Conservation (phyloP, 2,329 filamentous ascomycete species). For the Epichloe amarillans region DNA sequence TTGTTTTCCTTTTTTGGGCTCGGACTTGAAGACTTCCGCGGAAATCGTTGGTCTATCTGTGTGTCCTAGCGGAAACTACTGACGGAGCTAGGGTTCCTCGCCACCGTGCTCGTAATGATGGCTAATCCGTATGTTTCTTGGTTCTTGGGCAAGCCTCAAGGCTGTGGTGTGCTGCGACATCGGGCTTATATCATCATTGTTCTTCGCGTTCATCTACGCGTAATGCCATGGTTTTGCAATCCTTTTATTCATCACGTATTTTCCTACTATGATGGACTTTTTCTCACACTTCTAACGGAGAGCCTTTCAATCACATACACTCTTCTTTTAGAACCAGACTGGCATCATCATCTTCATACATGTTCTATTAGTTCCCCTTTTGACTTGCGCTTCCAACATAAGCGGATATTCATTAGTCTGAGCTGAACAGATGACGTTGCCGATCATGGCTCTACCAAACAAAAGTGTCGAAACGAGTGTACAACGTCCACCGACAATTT, state of each 20-base stretch:
- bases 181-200: neutral
- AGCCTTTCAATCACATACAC: too few relatives aligned
- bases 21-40: constrained; percentile 3
- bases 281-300: too few relatives aligned
- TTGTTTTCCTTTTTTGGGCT: neutral
- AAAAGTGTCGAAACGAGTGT: neutral
- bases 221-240: too few relatives aligned
- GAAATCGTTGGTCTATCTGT: neutral
- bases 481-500: constrained; percentile 6
- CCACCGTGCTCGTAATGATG: neutral
- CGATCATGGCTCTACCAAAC: neutral
- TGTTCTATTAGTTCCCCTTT: neutral
- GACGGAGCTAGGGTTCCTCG: neutral
- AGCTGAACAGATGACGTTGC: neutral
- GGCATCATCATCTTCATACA: too few relatives aligned
- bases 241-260: neutral
- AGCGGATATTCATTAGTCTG: neutral
- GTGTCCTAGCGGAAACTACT: neutral
- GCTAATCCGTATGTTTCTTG: neutral
- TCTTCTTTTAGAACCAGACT: too few relatives aligned
- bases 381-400: neutral
- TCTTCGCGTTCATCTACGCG: neutral
- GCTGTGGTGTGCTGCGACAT: neutral
- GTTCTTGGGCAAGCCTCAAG: neutral
- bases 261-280: neutral